phyloP scores from a whole-genome alignment of 805 yeast genomes.

The Sugiyamaella chiloensis region DNA sequence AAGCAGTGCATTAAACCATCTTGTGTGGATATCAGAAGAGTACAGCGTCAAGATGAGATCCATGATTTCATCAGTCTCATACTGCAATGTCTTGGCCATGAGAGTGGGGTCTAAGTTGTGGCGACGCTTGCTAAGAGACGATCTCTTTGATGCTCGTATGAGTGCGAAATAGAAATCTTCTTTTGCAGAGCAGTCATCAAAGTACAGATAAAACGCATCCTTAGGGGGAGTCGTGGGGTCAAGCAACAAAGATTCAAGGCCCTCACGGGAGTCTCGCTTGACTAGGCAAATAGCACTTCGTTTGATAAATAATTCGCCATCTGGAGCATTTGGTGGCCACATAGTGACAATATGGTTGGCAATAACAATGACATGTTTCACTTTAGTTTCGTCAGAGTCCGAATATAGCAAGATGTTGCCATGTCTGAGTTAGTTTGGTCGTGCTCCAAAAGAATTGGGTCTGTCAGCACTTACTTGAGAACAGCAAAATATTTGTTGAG shows the following conservation, averaged over 20 bases:
- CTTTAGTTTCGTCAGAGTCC: conserved; percentile 61
- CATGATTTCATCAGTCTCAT: conserved; percentile 66
- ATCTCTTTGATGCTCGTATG: conserved; percentile 65
- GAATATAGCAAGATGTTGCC: conserved; percentile 85
- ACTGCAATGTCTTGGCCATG: conserved; percentile 71
- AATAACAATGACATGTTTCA: conserved; percentile 75
- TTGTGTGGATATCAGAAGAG: conserved; percentile 73
- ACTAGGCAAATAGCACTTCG: conserved; percentile 74
- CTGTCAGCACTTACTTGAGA: conserved; percentile 48
- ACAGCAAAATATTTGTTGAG: conserved; percentile 47
- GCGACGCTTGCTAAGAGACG: conserved; percentile 10
- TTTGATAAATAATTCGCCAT: conserved; percentile 77
- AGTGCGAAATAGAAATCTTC: conserved; percentile 93
- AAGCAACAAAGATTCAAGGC: conserved; percentile 26
- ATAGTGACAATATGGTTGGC: conserved; percentile 66
- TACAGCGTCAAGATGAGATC: conserved; percentile 72
- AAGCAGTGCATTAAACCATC: conserved; percentile 85
- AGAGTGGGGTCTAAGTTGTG: conserved; percentile 51
- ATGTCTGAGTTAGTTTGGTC: conserved; percentile 38
- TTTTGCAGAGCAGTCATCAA: conserved; percentile 74
- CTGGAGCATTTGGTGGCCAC: conserved; percentile 80
- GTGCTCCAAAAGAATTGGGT: neutral
- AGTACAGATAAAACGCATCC: conserved; percentile 59
- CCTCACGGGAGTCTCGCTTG: conserved; percentile 39
- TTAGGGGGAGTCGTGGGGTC: conserved; percentile 31